Evolutionary conservation across 2,329 filamentous ascomycete species (phyloP), one percentile per base, ranked within the genome.

Genomic region (Emergomyces africanus): DNA sequence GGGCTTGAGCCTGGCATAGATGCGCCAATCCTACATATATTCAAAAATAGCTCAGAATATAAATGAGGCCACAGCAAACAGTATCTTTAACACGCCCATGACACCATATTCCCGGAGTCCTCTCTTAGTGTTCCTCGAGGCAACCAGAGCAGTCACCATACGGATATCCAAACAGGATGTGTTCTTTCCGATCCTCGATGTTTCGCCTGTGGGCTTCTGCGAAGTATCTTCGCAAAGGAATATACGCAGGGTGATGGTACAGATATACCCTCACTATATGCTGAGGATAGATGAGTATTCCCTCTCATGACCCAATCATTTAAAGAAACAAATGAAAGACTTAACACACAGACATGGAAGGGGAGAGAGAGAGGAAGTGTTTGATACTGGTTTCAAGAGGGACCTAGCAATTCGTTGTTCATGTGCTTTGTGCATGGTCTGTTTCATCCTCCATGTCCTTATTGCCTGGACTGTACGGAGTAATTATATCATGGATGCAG

Each of bases 181-280:
- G n/a, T 28, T 25, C 15, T 23, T 25, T 48, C 23, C 44, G 25
- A 48, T 48, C 15, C 20, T 25, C 15, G 44, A 48, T 14, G 41
- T 48, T 48, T 20, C 10, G 12, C 28, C 44, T 10, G 23, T 10
- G 20, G 20, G 25, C 6, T 48, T 48, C 44, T 25, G 25, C 9
- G 44, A 48, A 28, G 25, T 25, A 20, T 14, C 23, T 20, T 3
- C 23, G 25, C 25, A 48, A 6, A 44, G 37, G 20, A 56, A 41
- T 23, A 44, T 56, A 56, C 54, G 33, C 39, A 56, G 44, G 23
- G 30, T 56, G 9, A 44, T 41, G 14, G 53, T 54, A 15, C 53
- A 54, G 53, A 15, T 54, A 15, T 41, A 56, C 12, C 54, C 44
- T 42, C 54, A 56, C 44, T 56, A 42, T 37, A 42, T 56, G 54